These are phyloP conservation scores for Entoloma clypeatum DNA, from an alignment of 1,284 basidiomycete species.

Conservation along the genomic window DNA sequence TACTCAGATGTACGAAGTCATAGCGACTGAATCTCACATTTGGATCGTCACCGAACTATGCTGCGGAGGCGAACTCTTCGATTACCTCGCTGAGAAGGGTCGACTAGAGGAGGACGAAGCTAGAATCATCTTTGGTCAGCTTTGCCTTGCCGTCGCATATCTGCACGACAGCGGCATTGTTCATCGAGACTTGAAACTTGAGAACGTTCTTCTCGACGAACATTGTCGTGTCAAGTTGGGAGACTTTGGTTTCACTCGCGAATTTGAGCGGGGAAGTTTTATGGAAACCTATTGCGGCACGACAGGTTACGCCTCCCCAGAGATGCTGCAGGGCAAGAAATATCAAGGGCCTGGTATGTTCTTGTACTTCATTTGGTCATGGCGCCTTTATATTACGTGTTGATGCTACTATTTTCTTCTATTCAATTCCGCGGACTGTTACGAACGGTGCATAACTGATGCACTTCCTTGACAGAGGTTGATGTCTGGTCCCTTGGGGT, in stretches of 20 bases:
- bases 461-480: constrained; percentile 61
- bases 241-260: constrained; percentile 95
- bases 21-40: constrained; percentile 92
- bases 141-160: constrained; percentile 94
- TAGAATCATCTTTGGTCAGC: constrained; percentile 84
- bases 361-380: constrained; percentile 3
- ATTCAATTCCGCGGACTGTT: too few relatives aligned
- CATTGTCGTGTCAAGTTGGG: constrained; percentile 86
- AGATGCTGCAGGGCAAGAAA: constrained; percentile 88
- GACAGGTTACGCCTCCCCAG: constrained; percentile 92
- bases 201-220: constrained; percentile 92
- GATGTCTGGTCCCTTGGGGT: constrained; percentile 97
- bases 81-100: constrained; percentile 95
- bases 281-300: constrained; percentile 98
- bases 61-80: constrained; percentile 94
- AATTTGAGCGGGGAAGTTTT: constrained; percentile 80
- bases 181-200: constrained; percentile 94
- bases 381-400: too few relatives aligned
- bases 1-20: constrained; percentile 95
- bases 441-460: constrained; percentile 16
- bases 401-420: too few relatives aligned
- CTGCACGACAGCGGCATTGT: constrained; percentile 90
- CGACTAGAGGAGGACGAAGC: constrained; percentile 82
- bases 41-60: constrained; percentile 99
- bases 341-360: constrained; percentile 83